A percentile compares a stretch with the other conserved stretches of the same genome.
phyloP scores from a whole-genome alignment of 805 yeast species.

The Cyberlindnera xylosilytica region DNA sequence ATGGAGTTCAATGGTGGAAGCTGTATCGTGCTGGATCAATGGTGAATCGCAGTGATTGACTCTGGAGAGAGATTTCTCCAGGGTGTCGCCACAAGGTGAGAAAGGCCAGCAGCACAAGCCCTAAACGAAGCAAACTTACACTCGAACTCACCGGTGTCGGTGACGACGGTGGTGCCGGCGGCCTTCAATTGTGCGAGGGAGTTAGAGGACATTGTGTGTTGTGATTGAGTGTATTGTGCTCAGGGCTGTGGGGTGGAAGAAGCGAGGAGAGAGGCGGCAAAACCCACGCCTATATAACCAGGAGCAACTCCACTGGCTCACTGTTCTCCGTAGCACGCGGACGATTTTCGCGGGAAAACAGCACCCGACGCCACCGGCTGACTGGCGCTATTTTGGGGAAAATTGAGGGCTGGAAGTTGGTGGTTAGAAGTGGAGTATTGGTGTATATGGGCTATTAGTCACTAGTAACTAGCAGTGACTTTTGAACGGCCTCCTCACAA shows the following conservation, averaged over 20 bases:
- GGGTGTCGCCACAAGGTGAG: too few species aligned
- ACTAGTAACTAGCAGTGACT: too few species aligned
- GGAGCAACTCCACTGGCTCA: slow-evolving; percentile 7
- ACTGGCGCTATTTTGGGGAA: neutral
- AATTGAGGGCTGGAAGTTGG: neutral
- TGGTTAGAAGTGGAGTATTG: neutral
- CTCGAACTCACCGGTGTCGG: slow-evolving; percentile 99
- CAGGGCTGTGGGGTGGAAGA: neutral
- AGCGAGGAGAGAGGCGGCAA: neutral
- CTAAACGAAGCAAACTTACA: slow-evolving; percentile 27
- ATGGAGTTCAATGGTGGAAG: too few species aligned
- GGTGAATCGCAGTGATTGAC: too few species aligned
- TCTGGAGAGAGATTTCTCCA: too few species aligned
- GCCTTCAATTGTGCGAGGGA: slow-evolving; percentile 92
- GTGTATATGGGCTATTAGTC: too few species aligned
- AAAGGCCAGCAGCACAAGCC: too few species aligned
- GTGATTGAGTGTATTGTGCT: neutral
- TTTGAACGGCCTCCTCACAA: too few species aligned
- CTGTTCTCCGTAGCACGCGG: slow-evolving; percentile 10
- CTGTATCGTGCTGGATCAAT: too few species aligned
- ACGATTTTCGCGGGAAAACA: slow-evolving; percentile 1
- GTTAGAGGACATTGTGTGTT: slow-evolving; percentile 39
- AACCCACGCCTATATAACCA: neutral
- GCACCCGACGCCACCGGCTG: slow-evolving; percentile 6
- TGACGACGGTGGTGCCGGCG: slow-evolving; percentile 93